Evolutionary conservation across 2,329 filamentous ascomycete genomes (phyloP).

Genomic region (Arthrocladium fulminans): DNA sequence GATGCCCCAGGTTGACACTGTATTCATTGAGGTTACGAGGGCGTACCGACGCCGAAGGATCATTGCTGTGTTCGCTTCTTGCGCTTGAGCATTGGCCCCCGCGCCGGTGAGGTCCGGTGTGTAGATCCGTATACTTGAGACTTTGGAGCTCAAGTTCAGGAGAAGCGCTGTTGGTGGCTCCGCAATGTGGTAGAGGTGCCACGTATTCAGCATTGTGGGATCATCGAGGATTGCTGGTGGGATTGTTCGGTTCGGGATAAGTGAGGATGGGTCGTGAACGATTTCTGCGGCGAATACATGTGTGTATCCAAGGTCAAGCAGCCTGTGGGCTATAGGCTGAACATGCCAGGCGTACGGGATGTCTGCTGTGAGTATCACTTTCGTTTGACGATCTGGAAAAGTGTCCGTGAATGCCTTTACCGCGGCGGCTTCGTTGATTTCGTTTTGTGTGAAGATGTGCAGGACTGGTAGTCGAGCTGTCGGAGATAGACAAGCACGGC

Average conservation of each 20-base stretch:
- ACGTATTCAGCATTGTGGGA: slow-evolving; percentile 48
- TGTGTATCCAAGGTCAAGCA: slow-evolving; percentile 59
- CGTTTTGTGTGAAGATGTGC: slow-evolving; percentile 74
- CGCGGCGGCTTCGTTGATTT: slow-evolving; percentile 54
- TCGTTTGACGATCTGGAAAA: slow-evolving; percentile 55
- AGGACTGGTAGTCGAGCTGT: slow-evolving; percentile 80
- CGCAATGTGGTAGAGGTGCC: slow-evolving; percentile 77
- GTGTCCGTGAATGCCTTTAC: slow-evolving; percentile 56
- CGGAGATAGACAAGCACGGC: slow-evolving; percentile 81
- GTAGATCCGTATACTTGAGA: slow-evolving; percentile 69
- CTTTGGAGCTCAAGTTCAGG: slow-evolving; percentile 74
- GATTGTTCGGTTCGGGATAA: slow-evolving; percentile 74
- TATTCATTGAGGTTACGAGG: slow-evolving; percentile 68
- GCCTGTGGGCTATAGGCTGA: slow-evolving; percentile 42
- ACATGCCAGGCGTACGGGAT: slow-evolving; percentile 77
- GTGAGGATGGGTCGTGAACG: slow-evolving; percentile 66
- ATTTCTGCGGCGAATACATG: slow-evolving; percentile 62
- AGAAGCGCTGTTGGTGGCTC: slow-evolving; percentile 73
- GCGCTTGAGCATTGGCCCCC: slow-evolving; percentile 22
- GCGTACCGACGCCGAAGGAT: slow-evolving; percentile 78
- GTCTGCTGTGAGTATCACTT: slow-evolving; percentile 77
- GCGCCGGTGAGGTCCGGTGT: slow-evolving; percentile 12
- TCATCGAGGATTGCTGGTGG: slow-evolving; percentile 41
- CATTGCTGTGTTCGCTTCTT: slow-evolving; percentile 45
- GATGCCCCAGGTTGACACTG: slow-evolving; percentile 80